Evolutionary conservation across 2,329 filamentous ascomycete genomes (phyloP).

Genomic region (Sporothrix pseudoabietina): DNA sequence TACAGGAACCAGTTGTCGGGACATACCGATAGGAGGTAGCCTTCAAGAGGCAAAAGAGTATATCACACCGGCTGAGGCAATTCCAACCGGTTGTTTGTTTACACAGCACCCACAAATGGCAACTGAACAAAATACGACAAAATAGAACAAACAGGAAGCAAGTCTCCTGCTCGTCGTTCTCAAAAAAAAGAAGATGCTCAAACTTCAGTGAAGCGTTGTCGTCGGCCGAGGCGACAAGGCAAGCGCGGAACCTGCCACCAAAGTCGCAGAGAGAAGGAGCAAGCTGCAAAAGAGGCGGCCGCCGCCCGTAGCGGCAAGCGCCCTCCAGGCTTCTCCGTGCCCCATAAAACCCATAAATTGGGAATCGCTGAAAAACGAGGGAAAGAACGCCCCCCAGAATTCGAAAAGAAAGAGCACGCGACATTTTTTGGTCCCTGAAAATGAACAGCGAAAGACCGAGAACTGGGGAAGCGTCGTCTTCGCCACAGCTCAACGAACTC

Average conservation of each 20-base stretch:
- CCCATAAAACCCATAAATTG: conserved; percentile 2
- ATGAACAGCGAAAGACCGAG: conserved; percentile 8
- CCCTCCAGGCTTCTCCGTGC: conserved; percentile 16
- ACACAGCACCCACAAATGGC: background rate
- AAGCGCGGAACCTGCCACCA: conserved; percentile 10
- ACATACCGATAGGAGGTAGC: background rate
- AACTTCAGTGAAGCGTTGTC: background rate
- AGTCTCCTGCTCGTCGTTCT: background rate
- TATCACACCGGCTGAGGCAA: background rate
- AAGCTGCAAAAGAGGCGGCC: conserved; percentile 5
- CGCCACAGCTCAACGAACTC: background rate
- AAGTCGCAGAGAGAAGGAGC: background rate
- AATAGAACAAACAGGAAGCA: background rate
- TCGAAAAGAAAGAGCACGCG: conserved; percentile 1
- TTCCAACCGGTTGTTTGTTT: background rate
- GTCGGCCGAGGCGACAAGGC: background rate
- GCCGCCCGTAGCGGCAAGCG: conserved; percentile 5
- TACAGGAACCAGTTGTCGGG: background rate
- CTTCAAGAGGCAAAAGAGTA: background rate
- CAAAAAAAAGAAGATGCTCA: background rate
- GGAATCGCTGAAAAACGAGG: background rate
- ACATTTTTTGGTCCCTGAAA: conserved; percentile 19
- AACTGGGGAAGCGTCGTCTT: background rate
- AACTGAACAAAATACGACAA: background rate
- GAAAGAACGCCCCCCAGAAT: background rate